Evolutionary conservation across 768 basidiomycete species (phyloP).

Genomic region (Pisolithus tinctorius): DNA sequence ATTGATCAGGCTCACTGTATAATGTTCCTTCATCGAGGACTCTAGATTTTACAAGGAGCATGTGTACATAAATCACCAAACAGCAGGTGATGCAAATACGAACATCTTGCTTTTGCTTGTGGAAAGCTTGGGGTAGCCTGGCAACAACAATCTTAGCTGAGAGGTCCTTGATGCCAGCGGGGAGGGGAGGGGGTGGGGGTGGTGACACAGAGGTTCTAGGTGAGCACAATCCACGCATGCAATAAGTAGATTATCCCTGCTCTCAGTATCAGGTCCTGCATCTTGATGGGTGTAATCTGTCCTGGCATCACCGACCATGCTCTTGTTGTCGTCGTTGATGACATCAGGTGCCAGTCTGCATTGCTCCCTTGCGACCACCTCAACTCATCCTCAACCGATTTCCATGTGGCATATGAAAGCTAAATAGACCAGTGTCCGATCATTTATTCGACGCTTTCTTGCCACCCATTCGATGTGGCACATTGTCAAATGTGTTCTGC

Average conservation of each 20-base stretch:
- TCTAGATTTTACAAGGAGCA: too few species aligned
- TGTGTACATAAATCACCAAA: too few species aligned
- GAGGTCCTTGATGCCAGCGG: too few species aligned
- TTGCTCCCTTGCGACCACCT: constrained; percentile 61
- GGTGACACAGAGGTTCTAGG: too few species aligned
- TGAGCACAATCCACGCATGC: constrained; percentile 30
- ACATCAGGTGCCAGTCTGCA: constrained; percentile 30
- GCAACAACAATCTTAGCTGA: too few species aligned
- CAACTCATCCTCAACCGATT: constrained; percentile 71
- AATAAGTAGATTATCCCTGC: constrained; percentile 61
- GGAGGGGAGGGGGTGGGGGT: too few species aligned
- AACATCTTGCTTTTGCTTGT: too few species aligned
- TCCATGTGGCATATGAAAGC: constrained; percentile 76
- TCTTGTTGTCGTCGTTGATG: constrained; percentile 55
- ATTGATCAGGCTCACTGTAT: too few species aligned
- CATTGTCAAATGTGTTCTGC: constrained; percentile 68
- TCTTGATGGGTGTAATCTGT: constrained; percentile 66
- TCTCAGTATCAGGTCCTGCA: constrained; percentile 39
- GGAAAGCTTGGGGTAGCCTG: too few species aligned
- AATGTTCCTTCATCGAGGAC: too few species aligned
- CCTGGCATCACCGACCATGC: constrained; percentile 46
- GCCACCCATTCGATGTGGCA: constrained; percentile 70
- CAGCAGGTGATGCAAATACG: too few species aligned
- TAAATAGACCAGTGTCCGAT: constrained; percentile 64
- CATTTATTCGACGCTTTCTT: constrained; percentile 64